Evolutionary conservation across 108 stramenopile species (phyloP), one percentile per base, ranked within the genome.

Genomic region (Thalassiosira profunda): DNA sequence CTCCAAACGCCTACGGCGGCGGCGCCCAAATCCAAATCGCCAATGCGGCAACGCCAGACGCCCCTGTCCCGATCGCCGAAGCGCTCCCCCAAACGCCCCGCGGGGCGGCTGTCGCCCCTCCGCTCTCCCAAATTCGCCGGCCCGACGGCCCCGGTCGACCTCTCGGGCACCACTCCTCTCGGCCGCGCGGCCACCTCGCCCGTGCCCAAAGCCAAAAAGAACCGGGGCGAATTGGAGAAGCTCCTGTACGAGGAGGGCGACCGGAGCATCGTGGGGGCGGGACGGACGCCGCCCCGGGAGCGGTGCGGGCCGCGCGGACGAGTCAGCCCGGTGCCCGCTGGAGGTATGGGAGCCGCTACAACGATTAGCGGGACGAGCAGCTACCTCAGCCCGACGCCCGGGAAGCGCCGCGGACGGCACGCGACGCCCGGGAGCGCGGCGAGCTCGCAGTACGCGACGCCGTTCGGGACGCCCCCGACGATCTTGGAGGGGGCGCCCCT

Each of bases 111-210:
- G n/a, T 46, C 61, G 5, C 30, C 62, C 52, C n/a, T 4, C 3
- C 15, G 20, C 7, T 37, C 63, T 25, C 63, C 63, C 7, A 56
- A 53, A 21, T 74, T 74, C n/a, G 30, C 64, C 23, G 82, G 82
- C 14, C 33, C 23, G 21, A 6, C 40, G 30, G 75, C 83, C 9
- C 89, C 86, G 10, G 42, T 85, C 4, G 94, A 92, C 58, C 42
- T 91, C 23, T 37, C 67, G 49, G 87, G 86, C 35, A 74, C 79
- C 1, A 95, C 91, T 3, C 85, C 94, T 4, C 66, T 85, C 21
- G 90, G 89, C 5, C 57, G 80, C 23, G 88, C 87, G 35, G 56
- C 85, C 8, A 87, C 79, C 9, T 83, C 81, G 6, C 77, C 76
- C 10, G 69, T 79, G 3, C 70, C 79, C 17, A 78, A 68, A 55